phyloP scores from a whole-genome alignment of 495 filamentous ascomycete species.

The Ascobolus immersus region DNA sequence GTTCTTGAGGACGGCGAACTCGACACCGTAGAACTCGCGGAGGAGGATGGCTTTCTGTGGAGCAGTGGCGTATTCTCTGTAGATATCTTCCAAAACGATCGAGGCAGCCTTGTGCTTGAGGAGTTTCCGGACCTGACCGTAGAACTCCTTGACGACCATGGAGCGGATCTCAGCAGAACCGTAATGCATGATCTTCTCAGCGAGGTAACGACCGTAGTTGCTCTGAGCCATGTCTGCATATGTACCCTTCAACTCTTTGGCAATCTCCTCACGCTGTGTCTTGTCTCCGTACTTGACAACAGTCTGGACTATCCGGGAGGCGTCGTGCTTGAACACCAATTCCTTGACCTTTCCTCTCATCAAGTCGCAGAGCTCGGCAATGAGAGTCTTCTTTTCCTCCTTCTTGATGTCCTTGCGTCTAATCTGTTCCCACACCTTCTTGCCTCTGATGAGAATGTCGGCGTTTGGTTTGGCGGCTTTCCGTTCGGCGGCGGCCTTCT shows the following conservation, averaged over 20 bases:
- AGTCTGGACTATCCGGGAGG: constrained; percentile 80
- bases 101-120: constrained; percentile 89
- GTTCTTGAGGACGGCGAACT: constrained; percentile 59
- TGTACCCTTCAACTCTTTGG: constrained; percentile 59
- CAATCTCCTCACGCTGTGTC: constrained; percentile 63
- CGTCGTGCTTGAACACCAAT: constrained; percentile 95
- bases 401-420: constrained; percentile 69
- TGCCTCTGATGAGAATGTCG: constrained; percentile 63
- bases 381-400: constrained; percentile 62
- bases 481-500: constrained; percentile 59
- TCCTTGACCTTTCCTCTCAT: constrained; percentile 76
- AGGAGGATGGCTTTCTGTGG: constrained; percentile 63
- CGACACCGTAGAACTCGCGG: constrained; percentile 88
- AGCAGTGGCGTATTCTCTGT: constrained; percentile 56
- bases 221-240: constrained; percentile 71
- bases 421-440: constrained; percentile 89
- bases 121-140: constrained; percentile 65
- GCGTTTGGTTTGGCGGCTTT: constrained; percentile 82
- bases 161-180: constrained; percentile 64
- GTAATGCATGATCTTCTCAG: constrained; percentile 80
- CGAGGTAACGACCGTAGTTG: constrained; percentile 77
- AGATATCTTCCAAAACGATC: constrained; percentile 94
- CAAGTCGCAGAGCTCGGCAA: constrained; percentile 70
- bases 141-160: constrained; percentile 78
- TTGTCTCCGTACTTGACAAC: constrained; percentile 82